phyloP scores from a whole-genome alignment of 306 rosid species.

The Dryas drummondii region DNA sequence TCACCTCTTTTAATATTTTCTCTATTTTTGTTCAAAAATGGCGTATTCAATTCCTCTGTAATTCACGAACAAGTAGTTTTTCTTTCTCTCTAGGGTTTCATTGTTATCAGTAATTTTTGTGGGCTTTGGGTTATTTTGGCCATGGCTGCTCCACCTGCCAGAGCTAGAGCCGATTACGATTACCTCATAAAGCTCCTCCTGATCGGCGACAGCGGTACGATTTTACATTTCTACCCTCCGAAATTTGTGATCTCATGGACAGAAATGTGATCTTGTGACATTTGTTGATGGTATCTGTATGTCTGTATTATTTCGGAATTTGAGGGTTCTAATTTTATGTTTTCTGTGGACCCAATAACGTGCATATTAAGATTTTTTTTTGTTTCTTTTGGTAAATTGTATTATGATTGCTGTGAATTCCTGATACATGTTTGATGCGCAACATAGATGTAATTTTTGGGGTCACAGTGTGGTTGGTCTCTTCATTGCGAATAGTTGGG shows the following conservation, averaged over 20 bases:
- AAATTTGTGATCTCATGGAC: not conserved
- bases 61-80: slow-evolving; percentile 5
- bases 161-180: slow-evolving; percentile 98
- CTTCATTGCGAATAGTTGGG: not conserved
- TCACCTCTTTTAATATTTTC: slow-evolving; percentile 7
- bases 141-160: slow-evolving; percentile 75
- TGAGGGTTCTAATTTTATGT: not conserved
- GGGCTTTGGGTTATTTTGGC: slow-evolving; percentile 14
- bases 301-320: not conserved
- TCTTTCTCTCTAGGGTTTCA: slow-evolving; percentile 2
- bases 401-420: slow-evolving; percentile 5
- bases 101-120: not conserved
- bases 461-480: not conserved
- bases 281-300: not conserved
- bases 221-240: slow-evolving; percentile 11
- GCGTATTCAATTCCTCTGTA: not conserved
- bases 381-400: not conserved
- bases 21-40: not conserved
- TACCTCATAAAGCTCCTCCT: slow-evolving; percentile 90
- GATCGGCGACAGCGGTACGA: slow-evolving; percentile 96
- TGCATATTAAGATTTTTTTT: not conserved
- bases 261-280: slow-evolving; percentile 9
- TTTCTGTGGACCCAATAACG: not conserved
- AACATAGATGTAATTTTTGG: not conserved
- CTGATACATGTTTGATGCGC: not conserved